Evolutionary conservation across 2,329 filamentous ascomycete genomes (phyloP).

Genomic region (Aspergillus aculeatus): DNA sequence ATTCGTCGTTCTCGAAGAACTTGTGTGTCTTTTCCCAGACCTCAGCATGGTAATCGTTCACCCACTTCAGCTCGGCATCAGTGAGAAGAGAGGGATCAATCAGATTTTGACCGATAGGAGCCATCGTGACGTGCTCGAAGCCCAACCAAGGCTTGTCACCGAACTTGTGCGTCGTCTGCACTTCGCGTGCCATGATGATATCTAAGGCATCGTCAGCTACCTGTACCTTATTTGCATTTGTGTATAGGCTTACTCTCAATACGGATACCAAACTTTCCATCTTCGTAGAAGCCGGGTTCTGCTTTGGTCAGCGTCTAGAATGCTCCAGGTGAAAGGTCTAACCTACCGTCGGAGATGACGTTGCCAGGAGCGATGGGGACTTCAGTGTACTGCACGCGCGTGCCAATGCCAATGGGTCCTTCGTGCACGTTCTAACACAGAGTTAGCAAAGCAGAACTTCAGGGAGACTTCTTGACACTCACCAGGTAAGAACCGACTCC

Average conservation of each 20-base stretch:
- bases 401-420: slow-evolving; percentile 93
- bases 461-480: slow-evolving; percentile 10
- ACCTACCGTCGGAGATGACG: slow-evolving; percentile 74
- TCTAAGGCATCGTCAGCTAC: slow-evolving; percentile 45
- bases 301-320: slow-evolving; percentile 16
- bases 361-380: slow-evolving; percentile 88
- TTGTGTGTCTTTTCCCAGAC: slow-evolving; percentile 77
- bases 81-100: slow-evolving; percentile 75
- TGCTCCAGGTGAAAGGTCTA: neutral
- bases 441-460: slow-evolving; percentile 18
- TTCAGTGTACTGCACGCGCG: slow-evolving; percentile 85
- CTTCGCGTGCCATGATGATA: slow-evolving; percentile 84
- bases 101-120: slow-evolving; percentile 86
- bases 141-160: slow-evolving; percentile 92
- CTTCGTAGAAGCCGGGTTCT: slow-evolving; percentile 96
- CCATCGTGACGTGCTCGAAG: slow-evolving; percentile 97
- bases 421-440: slow-evolving; percentile 77
- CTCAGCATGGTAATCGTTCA: slow-evolving; percentile 81
- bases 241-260: slow-evolving; percentile 67
- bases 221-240: neutral
- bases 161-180: slow-evolving; percentile 82
- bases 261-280: slow-evolving; percentile 88
- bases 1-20: slow-evolving; percentile 70
- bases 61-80: slow-evolving; percentile 73
- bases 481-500: slow-evolving; percentile 86